phyloP scores from a whole-genome alignment of 2,329 filamentous ascomycete genomes.

The Alternaria novae-zelandiae region DNA sequence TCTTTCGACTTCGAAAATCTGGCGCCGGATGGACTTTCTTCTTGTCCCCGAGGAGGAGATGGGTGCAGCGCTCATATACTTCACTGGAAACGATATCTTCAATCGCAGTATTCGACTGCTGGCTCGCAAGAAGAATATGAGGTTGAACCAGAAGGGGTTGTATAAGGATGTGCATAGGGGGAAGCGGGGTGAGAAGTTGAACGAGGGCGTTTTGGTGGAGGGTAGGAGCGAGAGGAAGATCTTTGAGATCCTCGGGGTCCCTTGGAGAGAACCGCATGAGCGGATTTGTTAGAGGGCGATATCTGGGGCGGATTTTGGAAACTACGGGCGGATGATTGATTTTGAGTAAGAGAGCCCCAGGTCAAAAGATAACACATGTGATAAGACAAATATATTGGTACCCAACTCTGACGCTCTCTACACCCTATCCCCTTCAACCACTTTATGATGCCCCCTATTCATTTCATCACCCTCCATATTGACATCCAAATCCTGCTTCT shows the following conservation, averaged over 20 bases:
- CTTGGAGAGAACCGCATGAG: slow-evolving; percentile 69
- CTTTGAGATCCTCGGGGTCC: slow-evolving; percentile 81
- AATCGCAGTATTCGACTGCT: slow-evolving; percentile 84
- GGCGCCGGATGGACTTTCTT: slow-evolving; percentile 85
- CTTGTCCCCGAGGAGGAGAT: slow-evolving; percentile 80
- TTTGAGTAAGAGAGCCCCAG: neutral
- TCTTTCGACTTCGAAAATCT: slow-evolving; percentile 64
- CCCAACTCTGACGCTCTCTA: neutral
- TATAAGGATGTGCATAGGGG: slow-evolving; percentile 73
- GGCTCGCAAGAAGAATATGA: slow-evolving; percentile 80
- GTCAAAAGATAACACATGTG: neutral
- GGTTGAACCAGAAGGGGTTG: slow-evolving; percentile 82
- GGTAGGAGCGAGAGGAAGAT: slow-evolving; percentile 77
- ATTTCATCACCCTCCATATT: slow-evolving; percentile 9
- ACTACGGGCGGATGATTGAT: neutral
- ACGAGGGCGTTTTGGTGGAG: slow-evolving; percentile 74
- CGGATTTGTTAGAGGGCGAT: slow-evolving; percentile 31
- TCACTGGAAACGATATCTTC: slow-evolving; percentile 94
- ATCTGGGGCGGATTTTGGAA: neutral
- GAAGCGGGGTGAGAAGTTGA: slow-evolving; percentile 64
- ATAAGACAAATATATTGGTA: neutral
- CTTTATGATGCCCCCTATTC: neutral
- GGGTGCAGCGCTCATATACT: slow-evolving; percentile 90
- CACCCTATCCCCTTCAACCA: neutral
- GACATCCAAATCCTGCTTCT: slow-evolving; percentile 26